These are phyloP conservation scores for Thelephora aurantiotincta DNA, from an alignment of 768 basidiomycete genomes.

Conservation along the genomic window DNA sequence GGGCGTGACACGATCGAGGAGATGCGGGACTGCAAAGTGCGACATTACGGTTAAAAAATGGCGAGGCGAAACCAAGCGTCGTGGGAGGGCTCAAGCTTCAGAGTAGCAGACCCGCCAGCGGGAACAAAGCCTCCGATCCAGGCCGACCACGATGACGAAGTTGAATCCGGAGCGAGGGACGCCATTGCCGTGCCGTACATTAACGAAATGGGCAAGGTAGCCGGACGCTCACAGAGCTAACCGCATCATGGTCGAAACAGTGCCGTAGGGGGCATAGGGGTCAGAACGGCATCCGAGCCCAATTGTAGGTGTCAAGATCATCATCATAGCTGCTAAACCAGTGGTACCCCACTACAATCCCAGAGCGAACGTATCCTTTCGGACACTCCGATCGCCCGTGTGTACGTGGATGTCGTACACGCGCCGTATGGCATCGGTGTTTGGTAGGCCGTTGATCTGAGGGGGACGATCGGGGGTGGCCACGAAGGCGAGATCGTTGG, in stretches of 20 bases:
- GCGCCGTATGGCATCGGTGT: not conserved
- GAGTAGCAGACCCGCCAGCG: too few species aligned
- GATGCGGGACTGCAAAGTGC: too few species aligned
- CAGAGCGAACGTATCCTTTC: not conserved
- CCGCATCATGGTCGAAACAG: conserved; percentile 2
- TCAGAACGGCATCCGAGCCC: conserved; percentile 4
- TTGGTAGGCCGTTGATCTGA: not conserved
- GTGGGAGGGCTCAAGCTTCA: too few species aligned
- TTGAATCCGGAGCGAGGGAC: too few species aligned
- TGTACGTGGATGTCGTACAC: conserved; percentile 3
- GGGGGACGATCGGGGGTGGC: conserved; percentile 7
- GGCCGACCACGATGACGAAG: too few species aligned
- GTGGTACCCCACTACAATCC: conserved; percentile 9
- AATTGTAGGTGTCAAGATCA: conserved; percentile 18
- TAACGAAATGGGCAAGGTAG: too few species aligned
- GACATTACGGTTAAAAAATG: too few species aligned
- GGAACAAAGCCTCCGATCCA: too few species aligned
- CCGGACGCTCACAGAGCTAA: not conserved
- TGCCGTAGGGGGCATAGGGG: conserved; percentile 1
- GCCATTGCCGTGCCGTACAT: too few species aligned
- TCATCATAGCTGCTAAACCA: conserved; percentile 14
- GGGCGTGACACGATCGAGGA: too few species aligned
- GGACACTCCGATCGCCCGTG: not conserved
- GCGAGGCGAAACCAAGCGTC: too few species aligned
- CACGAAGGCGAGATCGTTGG: conserved; percentile 16